phyloP scores from a whole-genome alignment of 352 stramenopile species.

The Blastocystis hominis region DNA sequence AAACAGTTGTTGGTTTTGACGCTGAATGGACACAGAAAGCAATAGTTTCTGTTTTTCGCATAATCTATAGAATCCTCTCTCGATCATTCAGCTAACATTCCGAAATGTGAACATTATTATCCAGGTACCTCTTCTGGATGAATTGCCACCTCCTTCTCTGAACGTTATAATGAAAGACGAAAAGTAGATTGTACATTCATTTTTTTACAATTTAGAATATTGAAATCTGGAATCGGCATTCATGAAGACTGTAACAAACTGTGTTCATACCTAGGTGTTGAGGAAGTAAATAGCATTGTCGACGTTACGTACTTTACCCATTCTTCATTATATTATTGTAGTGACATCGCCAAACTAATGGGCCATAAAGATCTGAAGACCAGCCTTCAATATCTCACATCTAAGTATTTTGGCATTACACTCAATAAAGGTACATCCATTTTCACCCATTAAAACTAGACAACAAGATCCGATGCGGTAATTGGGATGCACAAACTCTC shows the following conservation, averaged over 20 bases:
- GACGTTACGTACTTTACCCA: not conserved
- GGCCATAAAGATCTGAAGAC: constrained; percentile 40
- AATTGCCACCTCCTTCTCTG: constrained; percentile 22
- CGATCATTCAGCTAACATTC: constrained; percentile 40
- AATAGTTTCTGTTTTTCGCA: not conserved
- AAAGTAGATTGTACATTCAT: not conserved
- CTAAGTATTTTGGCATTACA: constrained; percentile 19
- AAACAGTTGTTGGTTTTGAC: constrained; percentile 42
- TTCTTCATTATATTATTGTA: not conserved
- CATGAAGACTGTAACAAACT: constrained; percentile 13
- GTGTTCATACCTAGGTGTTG: not conserved
- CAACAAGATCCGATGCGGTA: constrained; percentile 10
- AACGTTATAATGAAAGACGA: constrained; percentile 31
- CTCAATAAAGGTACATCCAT: not conserved
- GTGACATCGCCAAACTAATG: constrained; percentile 35
- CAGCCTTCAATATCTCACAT: constrained; percentile 26
- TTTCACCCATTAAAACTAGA: not conserved
- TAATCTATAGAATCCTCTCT: constrained; percentile 13
- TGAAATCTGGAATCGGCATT: constrained; percentile 46
- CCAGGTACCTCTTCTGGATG: constrained; percentile 12
- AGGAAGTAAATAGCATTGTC: constrained; percentile 28
- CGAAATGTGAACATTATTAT: constrained; percentile 48
- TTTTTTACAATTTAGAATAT: not conserved
- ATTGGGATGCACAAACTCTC: constrained; percentile 2
- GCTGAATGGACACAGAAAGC: constrained; percentile 28